These are phyloP conservation scores for Acacia melanoxylon DNA, from an alignment of 306 rosid genomes.

Conservation along the genomic window DNA sequence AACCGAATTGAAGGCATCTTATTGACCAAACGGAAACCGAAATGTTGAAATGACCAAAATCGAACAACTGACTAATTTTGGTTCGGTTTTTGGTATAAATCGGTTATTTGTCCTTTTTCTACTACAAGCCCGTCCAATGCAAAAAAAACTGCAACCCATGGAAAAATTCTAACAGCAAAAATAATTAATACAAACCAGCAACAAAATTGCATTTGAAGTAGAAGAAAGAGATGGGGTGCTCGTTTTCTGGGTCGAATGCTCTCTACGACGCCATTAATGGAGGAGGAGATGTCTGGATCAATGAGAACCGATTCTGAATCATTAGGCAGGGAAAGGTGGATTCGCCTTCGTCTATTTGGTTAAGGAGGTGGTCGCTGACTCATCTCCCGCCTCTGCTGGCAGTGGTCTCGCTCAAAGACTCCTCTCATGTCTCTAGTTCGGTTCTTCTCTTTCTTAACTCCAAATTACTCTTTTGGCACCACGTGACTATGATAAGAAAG, in stretches of 20 bases:
- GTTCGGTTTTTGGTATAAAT: too few species aligned
- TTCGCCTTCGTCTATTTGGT: conserved; percentile 84
- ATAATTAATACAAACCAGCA: too few species aligned
- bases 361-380: conserved; percentile 66
- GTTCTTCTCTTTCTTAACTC: conserved; percentile 11
- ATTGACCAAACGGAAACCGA: too few species aligned
- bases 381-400: conserved; percentile 38
- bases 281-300: conserved; percentile 98
- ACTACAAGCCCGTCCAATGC: too few species aligned
- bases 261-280: conserved; percentile 87
- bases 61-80: too few species aligned
- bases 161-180: too few species aligned
- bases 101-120: too few species aligned
- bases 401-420: conserved; percentile 69
- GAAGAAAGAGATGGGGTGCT: conserved; percentile 75
- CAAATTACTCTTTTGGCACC: not conserved
- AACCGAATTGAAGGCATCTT: too few species aligned
- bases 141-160: too few species aligned
- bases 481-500: too few species aligned
- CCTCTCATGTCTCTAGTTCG: conserved; percentile 78
- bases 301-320: conserved; percentile 85
- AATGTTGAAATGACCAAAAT: too few species aligned
- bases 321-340: conserved; percentile 96
- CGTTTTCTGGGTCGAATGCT: conserved; percentile 92
- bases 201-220: not conserved